Conservation (phyloP, 192 early-diverging fungal genomes). For the Polychytrium aggregatum region DNA sequence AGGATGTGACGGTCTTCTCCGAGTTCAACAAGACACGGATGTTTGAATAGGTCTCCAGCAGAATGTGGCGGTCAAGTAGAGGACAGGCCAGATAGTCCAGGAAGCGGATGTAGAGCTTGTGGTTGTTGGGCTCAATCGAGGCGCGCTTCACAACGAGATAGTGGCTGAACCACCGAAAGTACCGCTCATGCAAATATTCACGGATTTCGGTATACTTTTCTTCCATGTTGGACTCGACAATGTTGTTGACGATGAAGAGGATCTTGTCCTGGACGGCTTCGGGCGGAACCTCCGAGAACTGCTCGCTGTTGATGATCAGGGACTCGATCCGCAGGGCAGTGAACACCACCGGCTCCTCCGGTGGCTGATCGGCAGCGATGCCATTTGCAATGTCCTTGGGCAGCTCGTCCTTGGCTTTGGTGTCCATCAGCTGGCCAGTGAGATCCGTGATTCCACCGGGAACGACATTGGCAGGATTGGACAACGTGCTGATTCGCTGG, state of each 20-base stretch:
- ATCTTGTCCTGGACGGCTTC: constrained; percentile 80
- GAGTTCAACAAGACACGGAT: constrained; percentile 85
- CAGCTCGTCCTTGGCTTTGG: background rate
- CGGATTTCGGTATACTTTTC: constrained; percentile 67
- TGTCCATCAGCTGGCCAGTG: background rate
- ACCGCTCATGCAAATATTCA: constrained; percentile 52
- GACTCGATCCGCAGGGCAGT: constrained; percentile 50
- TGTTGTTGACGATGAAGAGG: constrained; percentile 93
- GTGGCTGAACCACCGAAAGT: constrained; percentile 85
- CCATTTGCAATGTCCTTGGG: constrained; percentile 1
- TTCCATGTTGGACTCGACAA: constrained; percentile 74
- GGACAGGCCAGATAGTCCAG: constrained; percentile 62
- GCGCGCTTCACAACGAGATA: constrained; percentile 92
- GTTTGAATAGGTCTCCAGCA: constrained; percentile 82
- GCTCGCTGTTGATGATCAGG: constrained; percentile 7
- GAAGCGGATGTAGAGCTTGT: constrained; percentile 78
- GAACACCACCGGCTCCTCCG: too few species aligned
- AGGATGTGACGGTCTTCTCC: constrained; percentile 82
- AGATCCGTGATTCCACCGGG: background rate
- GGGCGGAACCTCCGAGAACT: constrained; percentile 31
- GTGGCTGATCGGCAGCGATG: background rate
- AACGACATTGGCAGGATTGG: constrained; percentile 1
- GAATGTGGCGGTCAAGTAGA: constrained; percentile 59
- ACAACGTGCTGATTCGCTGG: constrained; percentile 43
- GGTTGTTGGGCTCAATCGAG: constrained; percentile 95